Evolutionary conservation across 495 filamentous ascomycete genomes (phyloP), one percentile per base, ranked within the genome.

Genomic region (Aspergillus hancockii): DNA sequence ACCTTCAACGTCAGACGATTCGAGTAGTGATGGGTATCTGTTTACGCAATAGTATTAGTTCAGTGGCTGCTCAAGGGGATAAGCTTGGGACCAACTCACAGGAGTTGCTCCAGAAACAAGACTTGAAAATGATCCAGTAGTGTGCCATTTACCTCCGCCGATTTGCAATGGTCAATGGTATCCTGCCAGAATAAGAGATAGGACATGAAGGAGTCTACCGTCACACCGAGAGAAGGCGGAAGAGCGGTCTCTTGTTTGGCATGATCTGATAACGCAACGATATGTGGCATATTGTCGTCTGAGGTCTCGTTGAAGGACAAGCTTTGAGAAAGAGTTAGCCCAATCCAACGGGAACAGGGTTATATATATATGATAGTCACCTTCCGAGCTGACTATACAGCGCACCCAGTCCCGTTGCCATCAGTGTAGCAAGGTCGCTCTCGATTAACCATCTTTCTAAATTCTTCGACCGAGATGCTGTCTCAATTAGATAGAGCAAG

Each of bases 161-260:
- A 97, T 61, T 85, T 85, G 74, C 94, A 99, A 73, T 98, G 91
- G 66, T 97, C 92, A 49, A 99, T 81, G 16, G 96, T 91, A 71
- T 99, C 94, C 67, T 99, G 94, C 95, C 94, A 99, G 63, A 99
- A 98, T 16, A 92, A 75, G 14, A 99, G 79, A 66, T 97, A 93
- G 14, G 94, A 96, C 25, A 99, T 82, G 66, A 99, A 98, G 0
- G 94, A 95, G 49, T 92, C 88, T 73, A 98, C 83, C 63, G 96
- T 88, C 8, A 83, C 79, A 56, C 90, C 88, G 59, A 95, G 89
- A 16, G 16, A 80, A 65, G 53, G 88, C 12, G 71, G 66, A 13
- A 77, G 58, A 10, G 76, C 71, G 1, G 68, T 75, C 43, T 72
- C 71, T 46, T 77, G 71, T 10, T 68, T 60, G 7, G 69, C 71